Evolutionary conservation across 768 basidiomycete genomes (phyloP).

Genomic region (Suillus subluteus): DNA sequence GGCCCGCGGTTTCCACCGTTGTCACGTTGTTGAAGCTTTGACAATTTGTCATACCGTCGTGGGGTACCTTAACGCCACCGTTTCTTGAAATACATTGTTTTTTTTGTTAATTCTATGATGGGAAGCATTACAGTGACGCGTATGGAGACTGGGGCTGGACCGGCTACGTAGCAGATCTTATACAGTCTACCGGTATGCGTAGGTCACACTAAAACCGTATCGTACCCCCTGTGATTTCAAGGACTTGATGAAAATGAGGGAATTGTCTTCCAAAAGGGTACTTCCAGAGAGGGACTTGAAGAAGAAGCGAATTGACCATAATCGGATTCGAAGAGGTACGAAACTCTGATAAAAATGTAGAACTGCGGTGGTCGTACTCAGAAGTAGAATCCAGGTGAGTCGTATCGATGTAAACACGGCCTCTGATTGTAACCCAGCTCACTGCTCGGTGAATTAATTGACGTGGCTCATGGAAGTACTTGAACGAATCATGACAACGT

Average conservation of each 20-base stretch:
- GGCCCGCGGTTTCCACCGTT: constrained; percentile 7
- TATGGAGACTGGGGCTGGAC: background rate
- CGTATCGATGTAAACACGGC: background rate
- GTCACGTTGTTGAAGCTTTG: constrained; percentile 7
- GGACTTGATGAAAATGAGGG: too few relatives aligned
- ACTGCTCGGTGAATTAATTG: constrained; percentile 1
- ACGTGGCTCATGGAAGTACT: constrained; percentile 1
- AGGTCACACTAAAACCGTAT: background rate
- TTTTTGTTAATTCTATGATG: background rate
- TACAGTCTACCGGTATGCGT: background rate
- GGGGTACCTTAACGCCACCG: constrained; percentile 3
- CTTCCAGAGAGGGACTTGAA: background rate
- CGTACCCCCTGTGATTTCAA: background rate
- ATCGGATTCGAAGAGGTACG: constrained; percentile 2
- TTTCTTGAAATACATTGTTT: background rate
- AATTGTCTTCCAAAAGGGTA: constrained; percentile 5
- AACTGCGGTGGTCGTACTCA: background rate
- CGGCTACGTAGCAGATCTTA: constrained; percentile 1
- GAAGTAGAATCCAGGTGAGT: too few relatives aligned
- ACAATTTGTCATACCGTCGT: constrained; percentile 4
- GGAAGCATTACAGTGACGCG: background rate
- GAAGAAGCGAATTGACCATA: background rate
- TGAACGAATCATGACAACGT: constrained; percentile 6
- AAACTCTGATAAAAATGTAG: background rate
- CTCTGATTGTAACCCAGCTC: background rate